Percentiles rank a stretch among this genome's conserved stretches.
These are phyloP conservation scores for Nannochloropsis oceanica DNA, from an alignment of 108 stramenopile species.

Conservation along the genomic window DNA sequence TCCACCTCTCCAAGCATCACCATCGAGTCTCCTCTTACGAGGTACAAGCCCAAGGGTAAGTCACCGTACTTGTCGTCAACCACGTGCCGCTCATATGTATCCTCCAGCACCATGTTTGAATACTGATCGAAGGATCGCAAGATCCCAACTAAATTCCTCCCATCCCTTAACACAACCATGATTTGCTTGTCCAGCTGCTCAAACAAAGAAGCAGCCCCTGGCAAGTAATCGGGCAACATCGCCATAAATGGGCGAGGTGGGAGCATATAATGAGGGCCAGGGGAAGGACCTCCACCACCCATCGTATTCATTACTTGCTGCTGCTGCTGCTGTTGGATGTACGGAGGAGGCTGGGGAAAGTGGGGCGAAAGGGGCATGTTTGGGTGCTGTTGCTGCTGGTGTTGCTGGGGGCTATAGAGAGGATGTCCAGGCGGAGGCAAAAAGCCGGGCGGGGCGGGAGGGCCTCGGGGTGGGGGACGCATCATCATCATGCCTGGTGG, in stretches of 20 bases:
- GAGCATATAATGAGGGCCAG: neutral
- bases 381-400: neutral
- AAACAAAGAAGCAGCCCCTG: constrained; percentile 74
- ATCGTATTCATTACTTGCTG: neutral
- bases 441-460: neutral
- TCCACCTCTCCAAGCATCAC: constrained; percentile 78
- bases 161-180: constrained; percentile 69
- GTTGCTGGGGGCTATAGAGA: neutral
- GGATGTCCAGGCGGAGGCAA: neutral
- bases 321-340: neutral
- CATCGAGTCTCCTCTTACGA: constrained; percentile 72
- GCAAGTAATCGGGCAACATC: constrained; percentile 66
- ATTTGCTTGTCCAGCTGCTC: constrained; percentile 76
- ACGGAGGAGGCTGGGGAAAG: neutral
- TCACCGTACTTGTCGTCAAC: constrained; percentile 55
- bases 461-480: neutral
- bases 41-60: constrained; percentile 62
- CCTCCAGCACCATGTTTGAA: constrained; percentile 74
- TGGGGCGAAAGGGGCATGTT: neutral
- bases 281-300: neutral
- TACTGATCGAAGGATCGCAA: constrained; percentile 85
- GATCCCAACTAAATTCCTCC: constrained; percentile 70
- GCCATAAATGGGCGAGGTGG: neutral
- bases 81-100: constrained; percentile 70
- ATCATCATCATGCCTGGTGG: neutral